phyloP scores from a whole-genome alignment of 768 basidiomycete species.

The Kwoniella mangroviensis region DNA sequence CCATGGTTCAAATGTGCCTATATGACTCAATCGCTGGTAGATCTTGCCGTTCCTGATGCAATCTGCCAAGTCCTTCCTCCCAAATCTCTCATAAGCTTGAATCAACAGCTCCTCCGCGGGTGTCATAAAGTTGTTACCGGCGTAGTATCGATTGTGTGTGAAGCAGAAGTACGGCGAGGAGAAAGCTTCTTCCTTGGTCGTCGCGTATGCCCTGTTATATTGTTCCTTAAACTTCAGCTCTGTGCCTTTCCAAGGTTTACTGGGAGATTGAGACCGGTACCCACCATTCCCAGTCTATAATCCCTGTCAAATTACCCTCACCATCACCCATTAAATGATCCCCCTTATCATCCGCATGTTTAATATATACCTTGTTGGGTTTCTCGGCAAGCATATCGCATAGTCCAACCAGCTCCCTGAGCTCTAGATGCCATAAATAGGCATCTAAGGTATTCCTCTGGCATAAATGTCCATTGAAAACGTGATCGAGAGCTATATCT shows the following conservation, averaged over 20 bases:
- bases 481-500: constrained; percentile 1
- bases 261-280: not conserved
- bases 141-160: not conserved
- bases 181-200: constrained; percentile 26
- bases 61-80: constrained; percentile 21
- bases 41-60: constrained; percentile 21
- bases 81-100: constrained; percentile 8
- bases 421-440: constrained; percentile 13
- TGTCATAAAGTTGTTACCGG: constrained; percentile 1
- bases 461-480: not conserved
- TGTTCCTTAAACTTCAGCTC: constrained; percentile 45
- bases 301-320: constrained; percentile 32
- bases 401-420: not conserved
- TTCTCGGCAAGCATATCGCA: not conserved
- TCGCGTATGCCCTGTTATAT: constrained; percentile 33
- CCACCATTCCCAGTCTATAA: constrained; percentile 56
- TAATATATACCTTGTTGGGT: constrained; percentile 28
- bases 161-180: not conserved
- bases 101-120: constrained; percentile 3
- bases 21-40: constrained; percentile 13
- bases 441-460: not conserved
- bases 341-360: constrained; percentile 41
- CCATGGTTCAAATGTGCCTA: not conserved
- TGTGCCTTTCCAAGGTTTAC: constrained; percentile 33
- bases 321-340: constrained; percentile 49